These are phyloP conservation scores for Salix dunnii DNA, from an alignment of 345 rosid genomes.

Conservation along the genomic window DNA sequence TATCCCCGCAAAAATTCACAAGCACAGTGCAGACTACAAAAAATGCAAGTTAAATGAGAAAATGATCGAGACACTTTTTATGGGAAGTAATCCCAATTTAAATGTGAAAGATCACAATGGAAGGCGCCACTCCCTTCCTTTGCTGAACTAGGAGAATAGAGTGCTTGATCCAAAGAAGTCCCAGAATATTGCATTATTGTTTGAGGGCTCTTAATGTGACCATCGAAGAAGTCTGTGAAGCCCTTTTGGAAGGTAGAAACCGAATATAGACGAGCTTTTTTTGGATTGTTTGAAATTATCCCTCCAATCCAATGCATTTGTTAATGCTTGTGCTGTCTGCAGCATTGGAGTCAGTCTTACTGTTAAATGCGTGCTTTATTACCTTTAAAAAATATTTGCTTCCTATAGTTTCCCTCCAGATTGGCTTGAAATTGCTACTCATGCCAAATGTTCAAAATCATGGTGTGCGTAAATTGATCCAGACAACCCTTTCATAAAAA, in stretches of 20 bases:
- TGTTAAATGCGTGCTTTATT: too few species aligned
- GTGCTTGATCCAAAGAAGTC: conserved; percentile 90
- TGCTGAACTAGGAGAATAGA: conserved; percentile 50
- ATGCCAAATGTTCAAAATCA: too few species aligned
- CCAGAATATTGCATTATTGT: conserved; percentile 84
- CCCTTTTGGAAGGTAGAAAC: conserved; percentile 69
- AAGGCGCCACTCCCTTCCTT: conserved; percentile 28
- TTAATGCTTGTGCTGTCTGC: too few species aligned
- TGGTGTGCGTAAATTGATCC: too few species aligned
- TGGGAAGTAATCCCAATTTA: conserved; percentile 50
- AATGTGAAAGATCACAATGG: conserved; percentile 39
- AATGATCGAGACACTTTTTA: conserved; percentile 89
- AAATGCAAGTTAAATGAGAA: conserved; percentile 91
- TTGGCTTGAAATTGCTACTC: too few species aligned
- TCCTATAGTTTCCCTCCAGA: too few species aligned
- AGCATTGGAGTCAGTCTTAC: too few species aligned
- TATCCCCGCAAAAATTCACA: too few species aligned
- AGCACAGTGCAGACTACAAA: too few species aligned
- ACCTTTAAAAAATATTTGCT: too few species aligned
- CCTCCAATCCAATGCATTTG: not conserved
- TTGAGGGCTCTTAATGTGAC: conserved; percentile 91
- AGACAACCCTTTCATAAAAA: too few species aligned
- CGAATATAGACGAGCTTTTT: not conserved
- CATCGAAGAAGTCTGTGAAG: conserved; percentile 88
- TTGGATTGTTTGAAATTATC: not conserved